A percentile compares a stretch with the other conserved stretches of the same genome.
Evolutionary conservation across 805 yeast genomes (phyloP).

Genomic region (Wickerhamiella sorbophila): DNA sequence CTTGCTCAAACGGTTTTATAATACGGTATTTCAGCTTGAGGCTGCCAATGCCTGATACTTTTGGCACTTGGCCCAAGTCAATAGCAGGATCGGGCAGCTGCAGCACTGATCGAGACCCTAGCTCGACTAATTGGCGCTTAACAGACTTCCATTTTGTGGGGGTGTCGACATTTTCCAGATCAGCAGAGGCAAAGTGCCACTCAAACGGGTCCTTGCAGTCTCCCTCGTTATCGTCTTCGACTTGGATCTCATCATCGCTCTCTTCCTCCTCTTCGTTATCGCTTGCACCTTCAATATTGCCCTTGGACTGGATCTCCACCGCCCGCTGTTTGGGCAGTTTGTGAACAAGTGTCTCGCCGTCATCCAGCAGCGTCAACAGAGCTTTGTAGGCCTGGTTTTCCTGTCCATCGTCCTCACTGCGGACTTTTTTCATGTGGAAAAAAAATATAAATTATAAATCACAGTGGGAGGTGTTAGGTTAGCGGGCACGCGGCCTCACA

Average conservation of each 20-base stretch:
- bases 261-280: conserved; percentile 12
- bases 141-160: conserved; percentile 21
- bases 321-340: conserved; percentile 6
- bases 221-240: conserved; percentile 29
- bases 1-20: conserved; percentile 21
- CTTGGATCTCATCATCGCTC: conserved; percentile 22
- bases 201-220: conserved; percentile 56
- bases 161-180: conserved; percentile 20
- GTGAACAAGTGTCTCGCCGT: conserved; percentile 29
- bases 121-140: conserved; percentile 11
- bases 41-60: not conserved
- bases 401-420: conserved; percentile 17
- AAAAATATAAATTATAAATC: not conserved
- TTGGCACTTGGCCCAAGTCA: not conserved
- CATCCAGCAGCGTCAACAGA: conserved; percentile 41
- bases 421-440: conserved; percentile 1
- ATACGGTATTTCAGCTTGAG: conserved; percentile 32
- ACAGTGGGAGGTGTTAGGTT: too few species aligned
- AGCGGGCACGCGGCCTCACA: too few species aligned
- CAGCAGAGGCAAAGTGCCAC: conserved; percentile 47
- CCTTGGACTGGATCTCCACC: not conserved
- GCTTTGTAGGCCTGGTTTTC: conserved; percentile 49
- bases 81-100: conserved; percentile 6
- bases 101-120: conserved; percentile 16
- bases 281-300: conserved; percentile 22